Base-by-base conservation (phyloP, 176 grass and related monocot genomes). In the Oryza glumipatula region DNA sequence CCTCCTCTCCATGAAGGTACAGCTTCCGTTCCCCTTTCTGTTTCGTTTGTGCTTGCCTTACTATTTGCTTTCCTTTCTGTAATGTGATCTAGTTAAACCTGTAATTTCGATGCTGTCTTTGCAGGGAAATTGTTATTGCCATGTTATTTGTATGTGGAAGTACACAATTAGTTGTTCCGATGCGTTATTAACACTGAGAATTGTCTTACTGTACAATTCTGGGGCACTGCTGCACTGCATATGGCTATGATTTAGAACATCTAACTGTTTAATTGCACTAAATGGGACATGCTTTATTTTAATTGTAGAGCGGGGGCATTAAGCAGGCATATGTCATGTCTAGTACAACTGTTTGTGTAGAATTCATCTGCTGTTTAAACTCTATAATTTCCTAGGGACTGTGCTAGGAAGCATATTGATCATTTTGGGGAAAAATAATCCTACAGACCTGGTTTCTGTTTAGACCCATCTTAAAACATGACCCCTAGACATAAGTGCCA, bases 1-100 rank as follows among this genome's bases (percentile, higher is more conserved):
- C 56, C 47, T 91, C 63, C 93, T 98, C 77, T 86, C 91, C 11
- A 88, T 94, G 91, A 95, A 95, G 91, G 96, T 98, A 17, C 30
- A 13, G 24, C 46, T 71, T 65, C 48, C 45, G 3, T 12, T 56
- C 61, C 19, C 7, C 38, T 41, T 32, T 22, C 41, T 71, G 38
- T 71, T 78, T 47, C 13, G 16, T 51, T 51, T 60, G 58, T 0
- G 2, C 68, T 45, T 21, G 19, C 9, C 6, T 44, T 68, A 54
- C n/a, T 65, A 11, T 43, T 43, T 56, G 5, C 17, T 24, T 71
- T 36, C 12, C 72, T 43, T 78, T 43, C 47, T 70, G 11, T 60
- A 8, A 51, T 69, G 43, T 22, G 3, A 47, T 75, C 9, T 3
- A 66, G 0, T 28, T 19, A 7, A 54, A 14, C 8, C 3, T 70